Percentiles rank a stretch among this genome's conserved stretches.
phyloP scores from a whole-genome alignment of 2,329 filamentous ascomycete species.

The Metarhizium anisopliae region DNA sequence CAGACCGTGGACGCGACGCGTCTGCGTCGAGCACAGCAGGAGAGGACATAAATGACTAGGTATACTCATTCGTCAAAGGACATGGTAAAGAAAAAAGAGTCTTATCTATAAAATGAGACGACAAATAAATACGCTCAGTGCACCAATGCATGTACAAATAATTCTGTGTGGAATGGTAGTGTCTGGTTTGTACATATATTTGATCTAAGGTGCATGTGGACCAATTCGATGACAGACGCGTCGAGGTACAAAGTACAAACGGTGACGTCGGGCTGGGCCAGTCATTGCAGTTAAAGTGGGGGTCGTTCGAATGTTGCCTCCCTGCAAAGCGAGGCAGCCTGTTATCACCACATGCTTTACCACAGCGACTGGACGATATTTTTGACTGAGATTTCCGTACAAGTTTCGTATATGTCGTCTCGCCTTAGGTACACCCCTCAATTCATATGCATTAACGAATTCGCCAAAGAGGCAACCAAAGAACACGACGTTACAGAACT shows the following conservation, averaged over 20 bases:
- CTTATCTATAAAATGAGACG: conserved; percentile 5
- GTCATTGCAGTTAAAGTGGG: neutral
- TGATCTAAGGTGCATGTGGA: neutral
- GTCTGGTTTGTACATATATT: neutral
- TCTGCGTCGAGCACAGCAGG: conserved; percentile 26
- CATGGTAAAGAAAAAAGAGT: conserved; percentile 1
- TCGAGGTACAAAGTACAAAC: neutral
- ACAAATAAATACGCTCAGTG: neutral
- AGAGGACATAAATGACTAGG: conserved; percentile 22
- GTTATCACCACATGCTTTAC: no score
- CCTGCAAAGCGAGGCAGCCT: neutral
- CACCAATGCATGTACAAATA: neutral
- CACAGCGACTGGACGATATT: no score
- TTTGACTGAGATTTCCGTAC: no score
- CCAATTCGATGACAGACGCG: neutral
- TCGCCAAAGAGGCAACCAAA: no score
- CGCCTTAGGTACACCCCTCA: no score
- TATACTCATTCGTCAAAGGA: conserved; percentile 5
- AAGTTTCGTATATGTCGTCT: no score
- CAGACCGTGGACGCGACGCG: conserved; percentile 40
- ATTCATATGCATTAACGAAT: no score
- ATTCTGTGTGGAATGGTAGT: neutral
- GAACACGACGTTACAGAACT: no score
- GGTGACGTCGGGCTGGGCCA: conserved; percentile 1
- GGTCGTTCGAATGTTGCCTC: neutral